These are phyloP conservation scores for Phylloporus rhodoxanthus DNA, from an alignment of 768 basidiomycete species.

Conservation along the genomic window DNA sequence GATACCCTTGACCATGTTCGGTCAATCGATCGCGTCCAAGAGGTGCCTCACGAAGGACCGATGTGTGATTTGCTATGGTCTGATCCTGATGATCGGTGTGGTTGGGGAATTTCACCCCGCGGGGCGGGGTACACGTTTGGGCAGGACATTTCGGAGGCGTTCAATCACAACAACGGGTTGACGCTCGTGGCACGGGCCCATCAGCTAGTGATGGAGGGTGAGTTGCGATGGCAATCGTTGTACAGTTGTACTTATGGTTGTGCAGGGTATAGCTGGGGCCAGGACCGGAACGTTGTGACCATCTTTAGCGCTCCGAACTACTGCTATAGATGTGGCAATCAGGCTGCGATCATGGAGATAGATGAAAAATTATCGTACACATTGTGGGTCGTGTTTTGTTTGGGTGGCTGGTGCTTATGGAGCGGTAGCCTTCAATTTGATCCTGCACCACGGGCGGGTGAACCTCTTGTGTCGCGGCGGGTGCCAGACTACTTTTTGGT, in stretches of 20 bases:
- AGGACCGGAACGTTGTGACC: slow-evolving; percentile 98
- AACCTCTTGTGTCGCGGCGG: slow-evolving; percentile 93
- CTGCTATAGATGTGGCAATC: slow-evolving; percentile 99
- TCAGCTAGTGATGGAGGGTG: slow-evolving; percentile 96
- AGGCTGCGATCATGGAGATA: slow-evolving; percentile 99
- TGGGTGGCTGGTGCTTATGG: slow-evolving; percentile 2
- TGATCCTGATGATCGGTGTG: slow-evolving; percentile 98
- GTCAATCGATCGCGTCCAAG: slow-evolving; percentile 97
- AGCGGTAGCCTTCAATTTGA: slow-evolving; percentile 91
- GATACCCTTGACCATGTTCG: slow-evolving; percentile 99
- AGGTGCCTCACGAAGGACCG: slow-evolving; percentile 98
- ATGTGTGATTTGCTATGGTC: slow-evolving; percentile 99
- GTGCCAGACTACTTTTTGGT: slow-evolving; percentile 94
- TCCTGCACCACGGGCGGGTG: slow-evolving; percentile 96
- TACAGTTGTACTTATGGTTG: slow-evolving; percentile 6
- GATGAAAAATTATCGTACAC: slow-evolving; percentile 96
- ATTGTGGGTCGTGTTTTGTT: slow-evolving; percentile 51
- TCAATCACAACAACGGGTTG: slow-evolving; percentile 98
- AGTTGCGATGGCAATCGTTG: slow-evolving; percentile 22
- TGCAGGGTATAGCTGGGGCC: slow-evolving; percentile 91
- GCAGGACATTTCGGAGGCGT: slow-evolving; percentile 97
- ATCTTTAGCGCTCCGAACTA: slow-evolving; percentile 99
- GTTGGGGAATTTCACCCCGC: slow-evolving; percentile 98
- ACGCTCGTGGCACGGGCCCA: slow-evolving; percentile 93
- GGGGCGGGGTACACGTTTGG: slow-evolving; percentile 99